Percentiles rank a stretch among this genome's conserved stretches.
Evolutionary conservation across 331 rosid genomes (phyloP).

Genomic region (Spiraea crenata): DNA sequence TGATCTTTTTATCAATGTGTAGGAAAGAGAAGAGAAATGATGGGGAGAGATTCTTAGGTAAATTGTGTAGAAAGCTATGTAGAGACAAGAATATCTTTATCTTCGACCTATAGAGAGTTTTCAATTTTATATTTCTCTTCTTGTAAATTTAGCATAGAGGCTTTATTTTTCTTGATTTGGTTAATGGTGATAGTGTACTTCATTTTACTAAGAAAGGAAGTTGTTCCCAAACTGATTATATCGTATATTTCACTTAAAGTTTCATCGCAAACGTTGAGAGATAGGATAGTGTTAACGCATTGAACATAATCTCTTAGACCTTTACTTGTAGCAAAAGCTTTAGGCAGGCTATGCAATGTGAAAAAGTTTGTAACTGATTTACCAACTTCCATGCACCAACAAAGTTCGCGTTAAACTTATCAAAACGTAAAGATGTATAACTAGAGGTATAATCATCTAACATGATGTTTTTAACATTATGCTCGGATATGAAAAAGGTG

Average conservation of each 20-base stretch:
- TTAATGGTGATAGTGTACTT: background rate
- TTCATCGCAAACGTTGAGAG: too few relatives aligned
- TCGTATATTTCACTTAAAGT: too few relatives aligned
- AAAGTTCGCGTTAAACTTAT: background rate
- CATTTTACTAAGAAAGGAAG: background rate
- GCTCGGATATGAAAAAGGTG: background rate
- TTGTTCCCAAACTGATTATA: background rate
- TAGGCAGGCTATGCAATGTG: too few relatives aligned
- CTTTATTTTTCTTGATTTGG: background rate
- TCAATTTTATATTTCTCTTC: background rate
- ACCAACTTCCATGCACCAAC: background rate
- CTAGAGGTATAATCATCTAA: too few relatives aligned
- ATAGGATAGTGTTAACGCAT: too few relatives aligned
- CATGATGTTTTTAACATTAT: background rate
- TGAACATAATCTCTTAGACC: too few relatives aligned
- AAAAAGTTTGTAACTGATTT: background rate
- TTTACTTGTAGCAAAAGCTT: too few relatives aligned
- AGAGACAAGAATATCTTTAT: slow-evolving; percentile 1
- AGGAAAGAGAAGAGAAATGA: background rate
- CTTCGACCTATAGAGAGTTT: background rate
- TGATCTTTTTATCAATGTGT: background rate
- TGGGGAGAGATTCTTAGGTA: slow-evolving; percentile 11
- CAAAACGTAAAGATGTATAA: background rate
- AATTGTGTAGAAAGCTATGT: slow-evolving; percentile 17
- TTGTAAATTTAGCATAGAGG: background rate